phyloP scores from a whole-genome alignment of 2,329 filamentous ascomycete species.

The Xylaria sp. region DNA sequence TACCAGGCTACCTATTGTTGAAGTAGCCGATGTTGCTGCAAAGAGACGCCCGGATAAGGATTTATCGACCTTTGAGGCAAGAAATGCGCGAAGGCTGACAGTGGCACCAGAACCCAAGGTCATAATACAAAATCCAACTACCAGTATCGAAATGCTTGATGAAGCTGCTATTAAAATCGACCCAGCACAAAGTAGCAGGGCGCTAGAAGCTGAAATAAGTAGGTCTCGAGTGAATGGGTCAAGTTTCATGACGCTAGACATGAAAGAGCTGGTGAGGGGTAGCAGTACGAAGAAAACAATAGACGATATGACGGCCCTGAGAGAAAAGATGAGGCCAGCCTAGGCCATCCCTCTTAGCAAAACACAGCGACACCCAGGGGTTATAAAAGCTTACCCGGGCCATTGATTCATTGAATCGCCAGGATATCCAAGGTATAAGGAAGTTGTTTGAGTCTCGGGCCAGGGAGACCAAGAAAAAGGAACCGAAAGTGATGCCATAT shows the following conservation, averaged over 20 bases:
- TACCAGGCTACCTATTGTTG: slow-evolving; percentile 28
- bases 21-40: slow-evolving; percentile 21
- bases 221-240: slow-evolving; percentile 15
- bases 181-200: slow-evolving; percentile 18
- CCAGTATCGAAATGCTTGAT: slow-evolving; percentile 7
- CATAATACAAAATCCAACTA: slow-evolving; percentile 25
- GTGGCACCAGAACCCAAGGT: slow-evolving; percentile 28
- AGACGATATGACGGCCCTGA: slow-evolving; percentile 27
- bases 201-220: slow-evolving; percentile 18
- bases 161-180: slow-evolving; percentile 21
- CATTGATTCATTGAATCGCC: slow-evolving; percentile 33
- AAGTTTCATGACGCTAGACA: not conserved
- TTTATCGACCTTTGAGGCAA: slow-evolving; percentile 24
- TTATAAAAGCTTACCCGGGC: slow-evolving; percentile 7
- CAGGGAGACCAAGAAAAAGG: slow-evolving; percentile 29
- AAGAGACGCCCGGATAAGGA: slow-evolving; percentile 27
- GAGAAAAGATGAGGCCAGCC: slow-evolving; percentile 30
- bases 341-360: slow-evolving; percentile 8
- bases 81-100: slow-evolving; percentile 31
- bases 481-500: slow-evolving; percentile 22
- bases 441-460: slow-evolving; percentile 32
- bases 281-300: slow-evolving; percentile 27
- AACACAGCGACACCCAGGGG: not conserved
- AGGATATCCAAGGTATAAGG: slow-evolving; percentile 34
- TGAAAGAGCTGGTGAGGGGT: slow-evolving; percentile 23